phyloP scores from a whole-genome alignment of 2,329 filamentous ascomycete genomes.

The Chaetomium sp. region DNA sequence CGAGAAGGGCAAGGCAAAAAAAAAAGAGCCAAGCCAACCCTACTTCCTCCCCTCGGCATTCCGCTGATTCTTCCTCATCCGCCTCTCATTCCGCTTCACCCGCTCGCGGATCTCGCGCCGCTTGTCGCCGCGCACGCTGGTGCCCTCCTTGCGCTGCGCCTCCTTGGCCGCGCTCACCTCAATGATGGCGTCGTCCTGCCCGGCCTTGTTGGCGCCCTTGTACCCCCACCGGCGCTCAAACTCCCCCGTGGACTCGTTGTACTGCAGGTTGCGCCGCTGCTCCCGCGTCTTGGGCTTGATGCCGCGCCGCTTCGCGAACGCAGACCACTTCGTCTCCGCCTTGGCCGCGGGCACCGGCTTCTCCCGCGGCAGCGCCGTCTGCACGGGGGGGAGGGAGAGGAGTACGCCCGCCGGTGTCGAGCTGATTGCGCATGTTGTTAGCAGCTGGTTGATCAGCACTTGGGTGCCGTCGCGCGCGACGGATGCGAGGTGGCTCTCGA shows the following conservation, averaged over 20 bases:
- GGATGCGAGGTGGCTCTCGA: slow-evolving; percentile 70
- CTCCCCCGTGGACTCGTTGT: slow-evolving; percentile 79
- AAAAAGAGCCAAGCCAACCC: not conserved
- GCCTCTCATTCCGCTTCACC: slow-evolving; percentile 70
- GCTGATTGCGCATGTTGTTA: slow-evolving; percentile 80
- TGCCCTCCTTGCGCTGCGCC: slow-evolving; percentile 62
- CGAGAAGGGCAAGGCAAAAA: not conserved
- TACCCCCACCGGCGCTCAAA: slow-evolving; percentile 97
- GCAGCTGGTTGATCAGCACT: slow-evolving; percentile 88
- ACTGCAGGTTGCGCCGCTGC: slow-evolving; percentile 72
- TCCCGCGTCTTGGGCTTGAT: slow-evolving; percentile 88
- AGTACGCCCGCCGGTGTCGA: slow-evolving; percentile 72
- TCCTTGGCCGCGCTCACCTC: slow-evolving; percentile 84
- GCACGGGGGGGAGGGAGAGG: slow-evolving; percentile 71
- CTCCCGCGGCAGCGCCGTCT: slow-evolving; percentile 79
- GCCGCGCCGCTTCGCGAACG: slow-evolving; percentile 95
- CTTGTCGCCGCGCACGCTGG: slow-evolving; percentile 62
- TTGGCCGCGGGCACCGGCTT: slow-evolving; percentile 85
- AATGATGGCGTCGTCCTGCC: slow-evolving; percentile 83
- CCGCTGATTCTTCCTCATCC: slow-evolving; percentile 67
- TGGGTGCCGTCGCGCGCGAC: slow-evolving; percentile 89
- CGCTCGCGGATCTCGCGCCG: slow-evolving; percentile 67
- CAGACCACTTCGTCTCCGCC: slow-evolving; percentile 89
- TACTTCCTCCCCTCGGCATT: slow-evolving; percentile 40
- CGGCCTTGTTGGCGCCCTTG: slow-evolving; percentile 84